Percentiles rank a stretch among this genome's conserved stretches.
These are phyloP conservation scores for Geosmithia putterillii DNA, from an alignment of 2,329 filamentous ascomycete genomes.

Conservation along the genomic window DNA sequence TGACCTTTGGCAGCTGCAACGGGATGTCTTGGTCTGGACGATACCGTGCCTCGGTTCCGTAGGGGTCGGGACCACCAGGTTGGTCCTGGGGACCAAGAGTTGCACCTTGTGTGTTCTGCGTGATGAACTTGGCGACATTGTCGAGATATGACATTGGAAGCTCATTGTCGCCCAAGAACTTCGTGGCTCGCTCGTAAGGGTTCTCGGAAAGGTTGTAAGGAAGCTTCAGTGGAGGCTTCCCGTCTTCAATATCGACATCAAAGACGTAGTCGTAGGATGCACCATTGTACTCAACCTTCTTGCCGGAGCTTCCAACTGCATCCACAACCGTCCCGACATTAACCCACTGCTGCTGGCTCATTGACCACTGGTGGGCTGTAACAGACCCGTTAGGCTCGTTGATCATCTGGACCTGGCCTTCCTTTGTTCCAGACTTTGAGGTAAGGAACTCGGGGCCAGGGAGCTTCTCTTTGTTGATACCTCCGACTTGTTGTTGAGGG, in stretches of 20 bases:
- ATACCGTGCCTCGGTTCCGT: slow-evolving; percentile 68
- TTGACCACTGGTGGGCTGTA: slow-evolving; percentile 82
- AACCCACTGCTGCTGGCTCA: slow-evolving; percentile 59
- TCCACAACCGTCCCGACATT: slow-evolving; percentile 93
- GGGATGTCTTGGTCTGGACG: slow-evolving; percentile 45
- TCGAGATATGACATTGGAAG: slow-evolving; percentile 80
- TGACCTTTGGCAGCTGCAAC: slow-evolving; percentile 38
- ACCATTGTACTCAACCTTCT: slow-evolving; percentile 65
- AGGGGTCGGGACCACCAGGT: slow-evolving; percentile 52
- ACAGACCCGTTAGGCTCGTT: slow-evolving; percentile 69
- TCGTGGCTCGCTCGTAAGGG: slow-evolving; percentile 81
- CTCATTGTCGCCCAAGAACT: slow-evolving; percentile 82
- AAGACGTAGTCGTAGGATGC: slow-evolving; percentile 95
- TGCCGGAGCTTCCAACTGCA: slow-evolving; percentile 69
- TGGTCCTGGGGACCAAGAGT: slow-evolving; percentile 55
- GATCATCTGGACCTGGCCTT: slow-evolving; percentile 92
- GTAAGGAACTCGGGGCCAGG: slow-evolving; percentile 80
- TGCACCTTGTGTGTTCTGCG: slow-evolving; percentile 77
- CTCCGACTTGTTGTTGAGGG: slow-evolving; percentile 70
- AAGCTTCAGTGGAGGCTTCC: slow-evolving; percentile 84
- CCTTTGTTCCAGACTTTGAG: slow-evolving; percentile 78
- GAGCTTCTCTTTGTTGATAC: slow-evolving; percentile 83
- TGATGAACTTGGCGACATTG: slow-evolving; percentile 86
- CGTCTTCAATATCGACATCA: slow-evolving; percentile 91
- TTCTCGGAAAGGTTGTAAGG: slow-evolving; percentile 90